A percentile compares a stretch with the other conserved stretches of the same genome.
phyloP scores from a whole-genome alignment of 805 yeast species.

The Yarrowia keelungensis region DNA sequence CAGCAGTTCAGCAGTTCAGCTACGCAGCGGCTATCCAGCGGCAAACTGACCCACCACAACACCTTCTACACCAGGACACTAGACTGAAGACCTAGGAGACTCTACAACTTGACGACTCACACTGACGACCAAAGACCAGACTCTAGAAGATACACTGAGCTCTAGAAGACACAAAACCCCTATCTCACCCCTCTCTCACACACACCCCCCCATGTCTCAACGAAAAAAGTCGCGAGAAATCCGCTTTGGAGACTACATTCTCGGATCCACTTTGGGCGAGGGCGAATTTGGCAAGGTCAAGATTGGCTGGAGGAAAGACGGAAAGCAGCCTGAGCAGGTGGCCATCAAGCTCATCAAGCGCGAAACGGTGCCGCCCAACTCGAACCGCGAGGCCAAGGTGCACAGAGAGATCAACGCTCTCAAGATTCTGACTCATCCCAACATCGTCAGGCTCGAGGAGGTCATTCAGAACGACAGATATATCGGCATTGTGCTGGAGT shows the following conservation, averaged over 20 bases:
- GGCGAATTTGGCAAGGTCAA: slow-evolving; percentile 99
- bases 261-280: slow-evolving; percentile 95
- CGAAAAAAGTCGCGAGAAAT: slow-evolving; percentile 45
- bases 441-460: slow-evolving; percentile 88
- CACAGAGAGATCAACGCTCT: slow-evolving; percentile 93
- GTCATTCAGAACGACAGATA: slow-evolving; percentile 93
- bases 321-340: slow-evolving; percentile 56
- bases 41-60: too few relatives aligned
- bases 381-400: slow-evolving; percentile 86
- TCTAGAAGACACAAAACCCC: too few relatives aligned
- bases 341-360: slow-evolving; percentile 92
- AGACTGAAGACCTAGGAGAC: too few relatives aligned
- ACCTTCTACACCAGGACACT: too few relatives aligned
- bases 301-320: slow-evolving; percentile 92
- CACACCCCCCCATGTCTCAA: slow-evolving; percentile 10
- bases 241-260: slow-evolving; percentile 85
- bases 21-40: too few relatives aligned
- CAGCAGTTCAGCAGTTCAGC: too few relatives aligned
- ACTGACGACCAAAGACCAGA: too few relatives aligned
- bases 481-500: slow-evolving; percentile 94
- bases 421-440: slow-evolving; percentile 82
- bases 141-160: too few relatives aligned
- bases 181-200: not conserved
- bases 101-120: too few relatives aligned
- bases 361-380: slow-evolving; percentile 84